A percentile compares a stretch with the other conserved stretches of the same genome.
phyloP scores from a whole-genome alignment of 768 basidiomycete species.

The Boletales sp. region DNA sequence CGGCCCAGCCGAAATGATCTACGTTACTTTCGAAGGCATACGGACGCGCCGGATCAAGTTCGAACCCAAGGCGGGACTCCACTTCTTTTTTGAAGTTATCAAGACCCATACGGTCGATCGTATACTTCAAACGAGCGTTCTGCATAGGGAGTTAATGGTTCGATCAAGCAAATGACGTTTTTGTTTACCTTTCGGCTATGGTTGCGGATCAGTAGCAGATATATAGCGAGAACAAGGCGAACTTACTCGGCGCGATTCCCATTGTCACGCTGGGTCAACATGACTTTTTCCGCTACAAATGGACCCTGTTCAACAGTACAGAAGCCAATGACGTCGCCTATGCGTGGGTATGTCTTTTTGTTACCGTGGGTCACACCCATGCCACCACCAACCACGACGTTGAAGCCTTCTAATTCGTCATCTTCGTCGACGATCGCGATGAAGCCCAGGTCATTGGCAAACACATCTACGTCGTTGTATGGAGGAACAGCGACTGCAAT shows the following conservation, averaged over 20 bases:
- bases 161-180: background rate
- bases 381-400: conserved; percentile 91
- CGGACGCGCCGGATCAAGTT: conserved; percentile 66
- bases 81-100: conserved; percentile 85
- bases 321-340: conserved; percentile 88
- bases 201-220: background rate
- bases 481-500: conserved; percentile 95
- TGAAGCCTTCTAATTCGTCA: conserved; percentile 86
- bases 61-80: conserved; percentile 81
- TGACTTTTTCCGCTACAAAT: conserved; percentile 86
- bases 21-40: conserved; percentile 85
- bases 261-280: conserved; percentile 92
- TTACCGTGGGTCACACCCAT: conserved; percentile 99
- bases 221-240: background rate
- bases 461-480: conserved; percentile 94
- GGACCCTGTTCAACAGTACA: conserved; percentile 84
- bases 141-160: conserved; percentile 24
- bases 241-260: conserved; percentile 92
- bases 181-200: conserved; percentile 53
- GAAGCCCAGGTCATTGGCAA: conserved; percentile 94
- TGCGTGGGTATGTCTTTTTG: conserved; percentile 97
- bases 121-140: conserved; percentile 95
- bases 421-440: conserved; percentile 83
- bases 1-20: conserved; percentile 93
- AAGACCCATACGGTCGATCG: conserved; percentile 92